Conservation (phyloP, 495 filamentous ascomycete species). For the Gamarada debralockiae region DNA sequence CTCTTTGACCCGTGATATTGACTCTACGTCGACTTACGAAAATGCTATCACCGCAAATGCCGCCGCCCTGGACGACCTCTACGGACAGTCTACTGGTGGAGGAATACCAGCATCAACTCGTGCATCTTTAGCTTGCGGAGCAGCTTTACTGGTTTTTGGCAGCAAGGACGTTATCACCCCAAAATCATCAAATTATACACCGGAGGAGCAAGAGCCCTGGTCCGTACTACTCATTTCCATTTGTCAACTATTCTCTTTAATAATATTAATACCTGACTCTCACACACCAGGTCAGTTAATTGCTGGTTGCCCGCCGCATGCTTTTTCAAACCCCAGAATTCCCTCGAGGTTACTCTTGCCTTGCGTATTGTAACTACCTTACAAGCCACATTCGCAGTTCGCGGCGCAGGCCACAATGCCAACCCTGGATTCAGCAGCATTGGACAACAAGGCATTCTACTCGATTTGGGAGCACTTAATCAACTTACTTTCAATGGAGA, state of each 20-base stretch:
- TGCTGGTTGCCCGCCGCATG: background rate
- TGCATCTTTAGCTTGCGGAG: background rate
- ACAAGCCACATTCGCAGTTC: background rate
- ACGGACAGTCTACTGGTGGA: background rate
- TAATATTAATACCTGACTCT: background rate
- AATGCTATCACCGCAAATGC: background rate
- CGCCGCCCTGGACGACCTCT: background rate
- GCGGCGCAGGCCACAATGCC: background rate
- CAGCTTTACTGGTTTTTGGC: background rate
- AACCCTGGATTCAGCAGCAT: background rate
- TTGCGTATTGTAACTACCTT: constrained; percentile 4
- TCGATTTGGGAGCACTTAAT: background rate
- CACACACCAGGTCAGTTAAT: background rate
- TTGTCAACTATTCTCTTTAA: too few relatives aligned
- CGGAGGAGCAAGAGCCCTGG: too few relatives aligned
- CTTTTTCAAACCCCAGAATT: background rate
- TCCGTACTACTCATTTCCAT: too few relatives aligned
- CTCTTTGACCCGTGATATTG: background rate
- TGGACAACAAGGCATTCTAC: background rate
- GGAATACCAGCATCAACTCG: background rate
- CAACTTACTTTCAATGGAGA: background rate
- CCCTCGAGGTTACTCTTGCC: background rate
- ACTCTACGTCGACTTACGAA: background rate
- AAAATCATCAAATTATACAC: background rate
- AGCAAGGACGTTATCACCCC: background rate